Evolutionary conservation across 306 rosid species (phyloP).

Genomic region (Pterocarpus macrocarpus): DNA sequence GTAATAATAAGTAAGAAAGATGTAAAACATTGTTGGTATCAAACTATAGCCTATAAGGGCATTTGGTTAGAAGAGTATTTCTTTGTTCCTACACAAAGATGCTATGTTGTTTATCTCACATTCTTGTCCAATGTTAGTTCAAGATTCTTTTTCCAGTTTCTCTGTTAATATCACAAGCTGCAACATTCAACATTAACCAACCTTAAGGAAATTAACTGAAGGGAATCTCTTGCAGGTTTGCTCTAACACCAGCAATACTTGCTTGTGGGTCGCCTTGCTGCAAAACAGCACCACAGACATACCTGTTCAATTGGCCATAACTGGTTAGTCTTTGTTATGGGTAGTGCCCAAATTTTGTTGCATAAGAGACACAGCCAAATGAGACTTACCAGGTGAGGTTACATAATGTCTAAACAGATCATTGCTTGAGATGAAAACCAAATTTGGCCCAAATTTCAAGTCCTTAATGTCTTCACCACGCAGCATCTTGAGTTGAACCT

Average conservation of each 20-base stretch:
- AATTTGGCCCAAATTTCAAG: slow-evolving; percentile 83
- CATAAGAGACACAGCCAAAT: background rate
- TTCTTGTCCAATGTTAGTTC: slow-evolving; percentile 2
- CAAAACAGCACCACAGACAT: slow-evolving; percentile 93
- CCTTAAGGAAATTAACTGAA: slow-evolving; percentile 93
- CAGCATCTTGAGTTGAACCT: slow-evolving; percentile 70
- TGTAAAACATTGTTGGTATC: background rate
- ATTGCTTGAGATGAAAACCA: slow-evolving; percentile 74
- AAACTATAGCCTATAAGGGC: background rate
- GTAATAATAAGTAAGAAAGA: slow-evolving; percentile 5
- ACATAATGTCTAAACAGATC: slow-evolving; percentile 86
- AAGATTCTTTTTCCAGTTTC: background rate
- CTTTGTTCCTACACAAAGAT: slow-evolving; percentile 1
- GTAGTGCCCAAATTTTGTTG: slow-evolving; percentile 1
- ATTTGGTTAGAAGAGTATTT: background rate
- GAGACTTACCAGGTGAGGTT: slow-evolving; percentile 78
- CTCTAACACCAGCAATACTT: slow-evolving; percentile 70
- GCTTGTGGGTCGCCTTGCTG: slow-evolving; percentile 68
- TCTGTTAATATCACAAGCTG: background rate
- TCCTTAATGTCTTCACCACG: slow-evolving; percentile 79
- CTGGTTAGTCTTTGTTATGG: background rate
- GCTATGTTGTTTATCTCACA: slow-evolving; percentile 16
- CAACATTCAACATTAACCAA: slow-evolving; percentile 42
- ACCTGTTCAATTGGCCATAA: slow-evolving; percentile 56
- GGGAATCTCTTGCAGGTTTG: slow-evolving; percentile 88